Base-by-base conservation (phyloP, 2,329 filamentous ascomycete genomes). In the Seiridium cupressi region DNA sequence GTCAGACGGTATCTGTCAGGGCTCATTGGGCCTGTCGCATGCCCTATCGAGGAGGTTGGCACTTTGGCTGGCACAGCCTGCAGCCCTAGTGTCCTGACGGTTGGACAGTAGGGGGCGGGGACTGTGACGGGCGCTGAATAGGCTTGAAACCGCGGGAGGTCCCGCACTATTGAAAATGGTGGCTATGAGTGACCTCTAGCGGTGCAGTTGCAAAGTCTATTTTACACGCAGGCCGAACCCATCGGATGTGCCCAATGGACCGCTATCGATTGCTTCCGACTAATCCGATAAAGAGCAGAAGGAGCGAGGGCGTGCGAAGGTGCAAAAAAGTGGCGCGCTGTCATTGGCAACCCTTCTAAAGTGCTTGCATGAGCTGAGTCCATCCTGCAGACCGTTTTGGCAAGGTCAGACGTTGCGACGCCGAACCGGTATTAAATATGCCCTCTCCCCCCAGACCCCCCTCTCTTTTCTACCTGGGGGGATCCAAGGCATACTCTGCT, bases 361-460 rank as follows among this genome's bases (percentile, higher is more conserved):
- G 49, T 53, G 49, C 49, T 53, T 53, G 49, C 49, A 53, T 53
- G 32, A 53, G 49, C 35, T 53, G 49, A 18, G 47, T 5, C 8
- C 32, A 36, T 53, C 35, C 49, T 35, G 32, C 49, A 35, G 18
- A 11, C 5, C n/a, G 13, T 11, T n/a, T 32, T 49, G 18, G 49
- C 49, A 53, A 13, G 10, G 9, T 35, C 9, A 13, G 49, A 53
- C 2, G 13, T 53, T 10, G 31, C 18, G 13, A 13, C 34, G 13
- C 32, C 10, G 49, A 5, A 13, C 10, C 49, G 34, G 10, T n/a
- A 38, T 31, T 53, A 53, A 53, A 13, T n/a, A 35, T n/a, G 18
- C 49, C 49, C 49, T 53, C 49, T 53, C 49, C 49, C 49, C 49
- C 49, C 49, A 53, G 32, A 53, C 49, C 49, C 49, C 49, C 49